Evolutionary conservation across 2,329 filamentous ascomycete genomes (phyloP).

Genomic region (Phaeophleospora eucalypticola): DNA sequence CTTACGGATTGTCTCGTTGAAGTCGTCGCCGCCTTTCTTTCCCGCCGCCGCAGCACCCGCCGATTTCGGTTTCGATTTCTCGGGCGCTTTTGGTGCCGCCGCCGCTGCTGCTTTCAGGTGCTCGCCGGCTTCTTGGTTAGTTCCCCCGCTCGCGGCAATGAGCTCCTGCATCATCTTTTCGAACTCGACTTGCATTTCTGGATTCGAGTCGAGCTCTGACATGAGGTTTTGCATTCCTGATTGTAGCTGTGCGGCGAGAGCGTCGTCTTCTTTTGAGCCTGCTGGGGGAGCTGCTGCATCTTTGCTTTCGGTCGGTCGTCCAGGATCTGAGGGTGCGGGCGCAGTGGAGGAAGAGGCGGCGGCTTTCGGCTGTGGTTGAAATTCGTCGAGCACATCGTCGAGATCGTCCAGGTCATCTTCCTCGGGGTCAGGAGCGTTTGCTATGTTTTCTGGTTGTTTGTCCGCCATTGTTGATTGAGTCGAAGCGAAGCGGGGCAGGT

Average conservation of each 20-base stretch:
- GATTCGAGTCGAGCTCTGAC: constrained; percentile 58
- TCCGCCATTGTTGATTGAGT: constrained; percentile 31
- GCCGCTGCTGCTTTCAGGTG: constrained; percentile 33
- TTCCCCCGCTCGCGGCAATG: constrained; percentile 47
- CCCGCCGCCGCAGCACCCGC: constrained; percentile 8
- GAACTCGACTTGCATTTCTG: constrained; percentile 73
- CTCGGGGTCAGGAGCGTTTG: constrained; percentile 69
- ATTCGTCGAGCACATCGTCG: constrained; percentile 93
- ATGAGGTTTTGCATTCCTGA: constrained; percentile 83
- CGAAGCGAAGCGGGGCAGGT: too few species aligned
- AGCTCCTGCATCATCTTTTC: constrained; percentile 51
- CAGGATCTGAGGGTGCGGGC: constrained; percentile 38
- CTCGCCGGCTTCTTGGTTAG: constrained; percentile 30
- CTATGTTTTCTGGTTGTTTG: constrained; percentile 21
- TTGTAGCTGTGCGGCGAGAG: constrained; percentile 78
- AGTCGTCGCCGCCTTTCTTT: constrained; percentile 52
- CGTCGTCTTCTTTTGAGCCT: constrained; percentile 56
- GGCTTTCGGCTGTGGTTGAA: constrained; percentile 51
- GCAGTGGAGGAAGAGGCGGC: constrained; percentile 21
- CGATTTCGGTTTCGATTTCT: constrained; percentile 21
- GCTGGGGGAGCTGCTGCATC: constrained; percentile 25
- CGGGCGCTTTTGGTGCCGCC: constrained; percentile 20
- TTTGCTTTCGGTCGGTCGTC: constrained; percentile 32
- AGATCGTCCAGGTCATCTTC: constrained; percentile 90
- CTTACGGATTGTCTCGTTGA: constrained; percentile 86